A percentile compares a stretch with the other conserved stretches of the same genome.
Conservation (phyloP, 495 filamentous ascomycete species). For the Filosporella fistucella region DNA sequence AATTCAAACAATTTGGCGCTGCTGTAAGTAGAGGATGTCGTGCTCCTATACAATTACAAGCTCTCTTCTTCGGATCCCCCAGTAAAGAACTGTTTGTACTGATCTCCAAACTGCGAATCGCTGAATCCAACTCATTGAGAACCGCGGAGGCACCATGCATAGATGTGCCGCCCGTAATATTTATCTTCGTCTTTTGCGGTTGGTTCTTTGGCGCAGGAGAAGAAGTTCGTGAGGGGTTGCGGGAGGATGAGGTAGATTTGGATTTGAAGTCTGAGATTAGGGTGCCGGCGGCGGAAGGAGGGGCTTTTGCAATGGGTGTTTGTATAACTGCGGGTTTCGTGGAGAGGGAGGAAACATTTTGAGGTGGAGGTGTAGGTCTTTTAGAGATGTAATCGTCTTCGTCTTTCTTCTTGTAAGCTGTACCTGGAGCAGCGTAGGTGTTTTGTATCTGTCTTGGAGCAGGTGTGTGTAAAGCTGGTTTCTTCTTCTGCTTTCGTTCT, state of each 20-base stretch:
- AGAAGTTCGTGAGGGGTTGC: constrained; percentile 43
- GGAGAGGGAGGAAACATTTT: constrained; percentile 34
- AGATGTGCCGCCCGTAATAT: constrained; percentile 64
- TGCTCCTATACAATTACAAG: constrained; percentile 80
- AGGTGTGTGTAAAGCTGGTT: constrained; percentile 25
- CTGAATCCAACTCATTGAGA: constrained; percentile 80
- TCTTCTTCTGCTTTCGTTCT: constrained; percentile 21
- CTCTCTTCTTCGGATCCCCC: constrained; percentile 42
- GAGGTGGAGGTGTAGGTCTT: constrained; percentile 27
- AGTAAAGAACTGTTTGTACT: constrained; percentile 58
- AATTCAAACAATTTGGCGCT: constrained; percentile 87
- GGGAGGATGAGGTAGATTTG: constrained; percentile 59
- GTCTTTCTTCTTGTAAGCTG: constrained; percentile 60
- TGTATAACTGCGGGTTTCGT: constrained; percentile 30
- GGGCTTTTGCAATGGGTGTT: constrained; percentile 33
- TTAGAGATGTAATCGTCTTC: constrained; percentile 59
- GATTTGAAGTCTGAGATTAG: constrained; percentile 73
- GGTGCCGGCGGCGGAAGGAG: constrained; percentile 64
- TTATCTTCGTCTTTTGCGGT: constrained; percentile 46
- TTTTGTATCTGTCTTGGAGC: constrained; percentile 22
- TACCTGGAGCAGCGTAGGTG: constrained; percentile 35
- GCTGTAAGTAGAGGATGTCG: constrained; percentile 81
- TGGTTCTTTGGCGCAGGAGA: constrained; percentile 33
- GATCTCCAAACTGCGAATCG: constrained; percentile 85
- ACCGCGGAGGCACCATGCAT: constrained; percentile 75